Conservation (phyloP, 192 early-diverging fungal genomes). For the Chytriomyces sp. region DNA sequence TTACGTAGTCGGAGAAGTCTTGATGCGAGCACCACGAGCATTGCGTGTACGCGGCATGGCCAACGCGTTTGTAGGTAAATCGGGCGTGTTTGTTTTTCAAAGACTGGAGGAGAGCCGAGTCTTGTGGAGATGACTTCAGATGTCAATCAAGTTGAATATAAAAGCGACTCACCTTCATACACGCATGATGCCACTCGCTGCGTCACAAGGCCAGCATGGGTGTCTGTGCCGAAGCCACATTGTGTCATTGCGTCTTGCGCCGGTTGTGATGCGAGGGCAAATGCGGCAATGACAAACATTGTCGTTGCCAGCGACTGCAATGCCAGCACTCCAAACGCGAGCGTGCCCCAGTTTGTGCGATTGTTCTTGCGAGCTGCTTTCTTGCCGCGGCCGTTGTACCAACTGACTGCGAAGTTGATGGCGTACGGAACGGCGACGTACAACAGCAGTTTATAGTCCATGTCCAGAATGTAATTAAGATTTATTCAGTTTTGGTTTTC, state of each 20-base stretch:
- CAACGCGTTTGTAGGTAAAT: neutral
- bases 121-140: neutral
- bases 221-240: neutral
- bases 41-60: neutral
- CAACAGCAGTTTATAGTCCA: too few relatives aligned
- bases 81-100: neutral
- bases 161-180: too few relatives aligned
- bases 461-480: too few relatives aligned
- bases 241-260: neutral
- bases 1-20: neutral
- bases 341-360: neutral
- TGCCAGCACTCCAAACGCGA: neutral
- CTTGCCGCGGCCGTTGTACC: neutral
- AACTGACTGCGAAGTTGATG: neutral
- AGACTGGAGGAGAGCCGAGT: neutral
- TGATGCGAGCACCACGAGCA: neutral
- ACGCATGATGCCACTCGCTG: neutral
- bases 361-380: neutral
- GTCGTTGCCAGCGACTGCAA: neutral
- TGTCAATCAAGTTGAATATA: too few relatives aligned
- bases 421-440: neutral
- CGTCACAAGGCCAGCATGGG: neutral
- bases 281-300: neutral
- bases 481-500: too few relatives aligned
- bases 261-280: neutral